Evolutionary conservation across 768 basidiomycete species (phyloP).

Genomic region (Hydnomerulius pinastri): DNA sequence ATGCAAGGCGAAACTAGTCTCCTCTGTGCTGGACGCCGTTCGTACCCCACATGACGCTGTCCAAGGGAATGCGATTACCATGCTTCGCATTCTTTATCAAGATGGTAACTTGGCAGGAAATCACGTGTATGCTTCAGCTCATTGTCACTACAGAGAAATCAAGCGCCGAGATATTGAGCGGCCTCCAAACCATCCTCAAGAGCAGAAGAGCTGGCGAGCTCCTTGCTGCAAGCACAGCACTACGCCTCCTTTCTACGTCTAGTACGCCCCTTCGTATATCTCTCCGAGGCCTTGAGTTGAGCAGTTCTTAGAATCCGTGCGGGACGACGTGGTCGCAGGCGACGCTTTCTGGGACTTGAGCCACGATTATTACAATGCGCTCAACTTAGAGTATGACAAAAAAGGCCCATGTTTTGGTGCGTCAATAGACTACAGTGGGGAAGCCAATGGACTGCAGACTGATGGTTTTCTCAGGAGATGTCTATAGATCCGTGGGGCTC

Average conservation of each 20-base stretch:
- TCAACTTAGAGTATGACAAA: slow-evolving; percentile 16
- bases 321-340: slow-evolving; percentile 13
- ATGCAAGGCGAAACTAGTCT: slow-evolving; percentile 6
- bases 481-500: slow-evolving; percentile 20
- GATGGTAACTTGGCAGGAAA: slow-evolving; percentile 7
- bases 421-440: neutral
- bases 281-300: neutral
- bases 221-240: slow-evolving; percentile 10
- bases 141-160: slow-evolving; percentile 10
- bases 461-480: slow-evolving; percentile 16
- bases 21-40: slow-evolving; percentile 16
- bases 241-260: slow-evolving; percentile 13
- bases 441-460: neutral
- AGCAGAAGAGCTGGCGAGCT: slow-evolving; percentile 19
- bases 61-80: slow-evolving; percentile 17
- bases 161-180: slow-evolving; percentile 7
- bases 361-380: slow-evolving; percentile 18
- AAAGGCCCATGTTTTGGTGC: slow-evolving; percentile 15
- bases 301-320: slow-evolving; percentile 12
- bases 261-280: slow-evolving; percentile 12
- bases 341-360: slow-evolving; percentile 20
- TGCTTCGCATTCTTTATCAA: slow-evolving; percentile 12
- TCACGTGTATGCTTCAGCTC: neutral
- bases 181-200: slow-evolving; percentile 17
- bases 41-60: slow-evolving; percentile 14